phyloP scores from a whole-genome alignment of 768 basidiomycete species.

The Russula griseocarnosa region DNA sequence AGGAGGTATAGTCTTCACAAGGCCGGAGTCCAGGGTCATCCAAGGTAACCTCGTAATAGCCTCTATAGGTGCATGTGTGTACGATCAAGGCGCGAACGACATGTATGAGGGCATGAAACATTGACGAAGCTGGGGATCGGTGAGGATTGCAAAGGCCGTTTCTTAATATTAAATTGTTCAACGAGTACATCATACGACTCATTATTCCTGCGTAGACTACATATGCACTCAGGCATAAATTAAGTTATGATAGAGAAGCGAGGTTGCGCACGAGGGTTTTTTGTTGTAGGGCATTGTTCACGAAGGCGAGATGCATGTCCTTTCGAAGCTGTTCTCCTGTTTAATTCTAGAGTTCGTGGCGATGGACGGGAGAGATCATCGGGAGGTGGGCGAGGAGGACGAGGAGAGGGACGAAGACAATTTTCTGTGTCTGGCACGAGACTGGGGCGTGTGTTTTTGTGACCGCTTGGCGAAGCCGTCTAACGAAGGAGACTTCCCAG shows the following conservation, averaged over 20 bases:
- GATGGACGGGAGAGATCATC: constrained; percentile 50
- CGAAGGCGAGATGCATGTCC: too few species aligned
- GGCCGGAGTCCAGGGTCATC: too few species aligned
- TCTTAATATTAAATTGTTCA: constrained; percentile 69
- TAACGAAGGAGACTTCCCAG: constrained; percentile 38
- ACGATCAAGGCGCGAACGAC: constrained; percentile 88
- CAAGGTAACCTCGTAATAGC: constrained; percentile 80
- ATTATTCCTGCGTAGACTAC: too few species aligned
- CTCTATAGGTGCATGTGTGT: constrained; percentile 77
- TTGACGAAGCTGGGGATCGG: constrained; percentile 55
- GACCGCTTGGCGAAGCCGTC: constrained; percentile 45
- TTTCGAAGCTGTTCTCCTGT: constrained; percentile 67
- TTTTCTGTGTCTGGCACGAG: not conserved
- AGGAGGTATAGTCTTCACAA: constrained; percentile 89
- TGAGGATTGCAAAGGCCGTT: constrained; percentile 34
- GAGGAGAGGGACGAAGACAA: constrained; percentile 21
- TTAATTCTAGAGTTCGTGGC: constrained; percentile 76
- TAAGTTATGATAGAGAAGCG: too few species aligned
- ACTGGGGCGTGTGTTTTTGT: too few species aligned
- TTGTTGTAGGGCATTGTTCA: too few species aligned
- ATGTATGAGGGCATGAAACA: constrained; percentile 86
- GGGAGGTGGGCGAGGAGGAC: constrained; percentile 6
- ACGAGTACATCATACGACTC: too few species aligned
- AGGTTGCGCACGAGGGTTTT: too few species aligned
- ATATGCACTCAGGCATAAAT: too few species aligned